These are phyloP conservation scores for Candolleomyces efflorescens DNA, from an alignment of 768 basidiomycete genomes.

Conservation along the genomic window DNA sequence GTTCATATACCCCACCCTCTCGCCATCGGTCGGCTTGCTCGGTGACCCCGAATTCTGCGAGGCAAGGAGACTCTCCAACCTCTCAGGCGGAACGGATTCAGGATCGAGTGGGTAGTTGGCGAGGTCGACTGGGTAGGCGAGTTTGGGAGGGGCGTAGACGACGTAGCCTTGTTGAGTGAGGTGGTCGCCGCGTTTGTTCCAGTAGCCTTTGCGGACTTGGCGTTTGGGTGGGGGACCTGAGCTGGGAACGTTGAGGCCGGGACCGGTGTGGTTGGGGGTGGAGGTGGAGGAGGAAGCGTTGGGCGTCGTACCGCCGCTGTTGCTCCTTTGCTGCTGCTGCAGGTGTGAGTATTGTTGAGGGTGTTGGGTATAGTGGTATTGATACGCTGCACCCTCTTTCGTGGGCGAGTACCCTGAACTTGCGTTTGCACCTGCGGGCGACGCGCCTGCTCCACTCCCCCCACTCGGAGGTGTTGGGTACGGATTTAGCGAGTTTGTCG, in stretches of 20 bases:
- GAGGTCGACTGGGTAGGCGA: conserved; percentile 59
- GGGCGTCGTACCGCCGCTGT: neutral
- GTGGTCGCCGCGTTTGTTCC: conserved; percentile 77
- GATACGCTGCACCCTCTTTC: neutral
- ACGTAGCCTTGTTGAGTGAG: conserved; percentile 51
- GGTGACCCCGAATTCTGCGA: neutral
- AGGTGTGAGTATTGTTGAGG: neutral
- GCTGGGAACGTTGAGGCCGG: conserved; percentile 3
- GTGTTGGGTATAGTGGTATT: conserved; percentile 6
- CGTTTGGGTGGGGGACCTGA: conserved; percentile 13
- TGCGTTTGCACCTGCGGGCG: no score
- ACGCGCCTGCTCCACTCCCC: neutral
- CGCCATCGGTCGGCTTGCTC: conserved; percentile 7
- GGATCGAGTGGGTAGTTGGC: conserved; percentile 49
- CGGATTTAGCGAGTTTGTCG: neutral
- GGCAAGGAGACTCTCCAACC: neutral
- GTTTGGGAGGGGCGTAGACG: conserved; percentile 59
- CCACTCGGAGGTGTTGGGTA: neutral
- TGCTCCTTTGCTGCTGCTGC: neutral
- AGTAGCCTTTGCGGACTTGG: conserved; percentile 50
- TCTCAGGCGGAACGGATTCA: neutral
- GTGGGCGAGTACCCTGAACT: neutral
- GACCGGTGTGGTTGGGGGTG: neutral
- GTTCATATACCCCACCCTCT: conserved; percentile 48
- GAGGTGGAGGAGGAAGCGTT: neutral